Evolutionary conservation across 2,329 filamentous ascomycete species (phyloP).

Genomic region (Trichoderma guizhouense): DNA sequence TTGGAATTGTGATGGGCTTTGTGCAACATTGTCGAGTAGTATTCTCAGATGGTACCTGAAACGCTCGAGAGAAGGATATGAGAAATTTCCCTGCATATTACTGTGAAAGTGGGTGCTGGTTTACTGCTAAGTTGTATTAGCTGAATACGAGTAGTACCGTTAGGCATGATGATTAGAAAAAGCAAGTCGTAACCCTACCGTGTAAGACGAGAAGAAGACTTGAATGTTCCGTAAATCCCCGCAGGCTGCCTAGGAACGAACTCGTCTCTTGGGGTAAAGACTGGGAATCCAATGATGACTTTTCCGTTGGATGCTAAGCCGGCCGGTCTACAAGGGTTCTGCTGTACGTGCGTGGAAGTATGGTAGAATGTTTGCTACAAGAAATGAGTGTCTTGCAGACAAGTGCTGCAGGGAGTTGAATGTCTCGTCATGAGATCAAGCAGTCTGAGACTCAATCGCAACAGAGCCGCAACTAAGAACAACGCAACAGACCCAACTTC

Average conservation of each 20-base stretch:
- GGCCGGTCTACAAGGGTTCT: neutral
- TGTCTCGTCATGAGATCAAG: neutral
- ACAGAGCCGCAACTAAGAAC: neutral
- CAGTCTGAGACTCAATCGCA: neutral
- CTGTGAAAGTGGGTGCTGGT: neutral
- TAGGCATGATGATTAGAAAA: neutral
- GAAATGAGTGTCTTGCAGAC: neutral
- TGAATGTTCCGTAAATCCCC: neutral
- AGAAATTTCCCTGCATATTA: neutral
- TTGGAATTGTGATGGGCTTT: conserved; percentile 1
- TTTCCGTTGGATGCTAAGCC: neutral
- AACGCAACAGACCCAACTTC: neutral
- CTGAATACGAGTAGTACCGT: neutral
- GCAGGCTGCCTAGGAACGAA: neutral
- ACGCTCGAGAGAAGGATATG: neutral
- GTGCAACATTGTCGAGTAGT: neutral
- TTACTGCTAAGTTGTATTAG: neutral
- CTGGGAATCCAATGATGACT: neutral
- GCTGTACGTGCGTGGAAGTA: neutral
- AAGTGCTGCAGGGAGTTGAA: neutral
- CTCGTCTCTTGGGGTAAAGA: neutral
- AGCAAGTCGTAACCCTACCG: neutral
- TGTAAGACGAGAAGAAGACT: neutral
- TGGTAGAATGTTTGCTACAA: neutral
- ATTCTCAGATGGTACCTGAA: conserved; percentile 3